Evolutionary conservation across 352 stramenopile species (phyloP).

Genomic region (Plasmopara muralis): DNA sequence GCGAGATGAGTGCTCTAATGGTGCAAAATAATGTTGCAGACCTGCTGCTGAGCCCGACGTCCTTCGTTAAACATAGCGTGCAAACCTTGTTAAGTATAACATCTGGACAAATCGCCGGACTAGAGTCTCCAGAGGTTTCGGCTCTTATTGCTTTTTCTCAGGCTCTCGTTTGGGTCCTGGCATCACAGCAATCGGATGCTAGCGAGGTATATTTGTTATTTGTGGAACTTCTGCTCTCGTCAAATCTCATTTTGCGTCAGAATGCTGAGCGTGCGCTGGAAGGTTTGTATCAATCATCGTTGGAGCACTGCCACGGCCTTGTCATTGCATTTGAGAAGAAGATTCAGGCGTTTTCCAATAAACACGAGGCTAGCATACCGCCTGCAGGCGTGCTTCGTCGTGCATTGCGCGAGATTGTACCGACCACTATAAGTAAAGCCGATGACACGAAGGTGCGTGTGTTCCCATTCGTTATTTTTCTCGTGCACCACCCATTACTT

Average conservation of each 20-base stretch:
- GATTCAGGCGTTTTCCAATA: conserved; percentile 32
- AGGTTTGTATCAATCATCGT: conserved; percentile 45
- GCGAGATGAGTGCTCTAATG: conserved; percentile 52
- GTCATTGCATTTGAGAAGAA: conserved; percentile 56
- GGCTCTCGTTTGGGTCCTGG: conserved; percentile 62
- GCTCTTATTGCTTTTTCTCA: conserved; percentile 42
- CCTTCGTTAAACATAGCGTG: conserved; percentile 49
- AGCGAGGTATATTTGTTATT: conserved; percentile 45
- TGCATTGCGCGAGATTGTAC: conserved; percentile 52
- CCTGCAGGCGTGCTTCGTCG: conserved; percentile 50
- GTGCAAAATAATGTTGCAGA: conserved; percentile 39
- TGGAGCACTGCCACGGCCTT: conserved; percentile 49
- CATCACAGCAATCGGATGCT: conserved; percentile 47
- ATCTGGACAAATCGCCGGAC: conserved; percentile 8
- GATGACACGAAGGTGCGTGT: conserved; percentile 33
- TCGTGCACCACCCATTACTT: conserved; percentile 71
- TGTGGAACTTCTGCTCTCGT: conserved; percentile 52
- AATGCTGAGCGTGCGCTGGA: conserved; percentile 39
- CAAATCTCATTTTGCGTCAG: conserved; percentile 42
- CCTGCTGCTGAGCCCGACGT: conserved; percentile 36
- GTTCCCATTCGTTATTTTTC: conserved; percentile 45
- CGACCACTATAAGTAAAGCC: conserved; percentile 26
- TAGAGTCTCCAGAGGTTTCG: conserved; percentile 50
- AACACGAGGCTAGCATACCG: conserved; percentile 39
- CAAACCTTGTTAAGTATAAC: conserved; percentile 29